These are phyloP conservation scores for Mortierella sp. DNA, from an alignment of 371 early-diverging fungal genomes.

Conservation along the genomic window DNA sequence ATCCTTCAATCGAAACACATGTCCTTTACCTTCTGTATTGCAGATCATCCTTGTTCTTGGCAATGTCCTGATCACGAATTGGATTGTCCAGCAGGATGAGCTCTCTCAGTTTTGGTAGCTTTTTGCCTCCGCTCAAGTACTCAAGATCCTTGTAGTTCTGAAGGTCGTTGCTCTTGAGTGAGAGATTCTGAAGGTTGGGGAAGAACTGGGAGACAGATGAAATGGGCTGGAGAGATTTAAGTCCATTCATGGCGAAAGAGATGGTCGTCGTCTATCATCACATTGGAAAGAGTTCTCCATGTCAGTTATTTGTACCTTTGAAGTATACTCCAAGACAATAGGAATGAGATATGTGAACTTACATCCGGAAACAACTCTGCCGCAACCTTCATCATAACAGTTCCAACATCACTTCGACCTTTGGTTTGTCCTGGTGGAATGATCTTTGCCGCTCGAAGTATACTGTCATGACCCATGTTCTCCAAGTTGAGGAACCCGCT, in stretches of 20 bases:
- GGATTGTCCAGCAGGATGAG: conserved; percentile 43
- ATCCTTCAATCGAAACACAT: no score
- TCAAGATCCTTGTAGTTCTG: conserved; percentile 23
- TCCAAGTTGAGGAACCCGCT: conserved; percentile 39
- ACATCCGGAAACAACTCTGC: conserved; percentile 45
- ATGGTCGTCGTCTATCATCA: conserved; percentile 19
- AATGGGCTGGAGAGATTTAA: conserved; percentile 29
- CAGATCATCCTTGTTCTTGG: conserved; percentile 21
- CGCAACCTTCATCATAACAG: conserved; percentile 37
- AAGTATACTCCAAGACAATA: not conserved
- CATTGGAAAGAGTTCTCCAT: not conserved
- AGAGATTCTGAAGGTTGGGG: conserved; percentile 32
- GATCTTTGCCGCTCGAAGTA: conserved; percentile 17
- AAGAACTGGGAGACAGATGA: conserved; percentile 20
- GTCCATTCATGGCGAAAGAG: conserved; percentile 30
- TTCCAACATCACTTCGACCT: conserved; percentile 23
- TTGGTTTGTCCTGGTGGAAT: conserved; percentile 21
- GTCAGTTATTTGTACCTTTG: not conserved
- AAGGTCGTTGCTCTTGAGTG: conserved; percentile 31
- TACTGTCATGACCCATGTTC: conserved; percentile 24
- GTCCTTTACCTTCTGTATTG: conserved; percentile 26
- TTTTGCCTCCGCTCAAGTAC: conserved; percentile 16
- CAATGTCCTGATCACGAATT: conserved; percentile 19
- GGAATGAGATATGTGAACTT: not conserved
- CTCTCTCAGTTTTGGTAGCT: conserved; percentile 25